phyloP scores from a whole-genome alignment of 2,329 filamentous ascomycete species.

The Leptosphaerulina australis region DNA sequence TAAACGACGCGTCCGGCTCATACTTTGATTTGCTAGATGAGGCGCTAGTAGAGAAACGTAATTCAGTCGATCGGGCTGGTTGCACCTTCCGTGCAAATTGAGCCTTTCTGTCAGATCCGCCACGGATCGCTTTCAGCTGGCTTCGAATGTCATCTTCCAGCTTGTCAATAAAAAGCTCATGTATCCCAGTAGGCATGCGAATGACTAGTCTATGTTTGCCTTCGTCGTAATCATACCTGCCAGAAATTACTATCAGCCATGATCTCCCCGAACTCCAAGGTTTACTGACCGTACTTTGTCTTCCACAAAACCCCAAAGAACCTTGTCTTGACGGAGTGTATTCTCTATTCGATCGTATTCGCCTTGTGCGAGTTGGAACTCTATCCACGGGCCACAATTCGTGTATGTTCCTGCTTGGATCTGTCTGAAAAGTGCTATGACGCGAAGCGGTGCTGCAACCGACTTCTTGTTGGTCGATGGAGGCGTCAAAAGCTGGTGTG shows the following conservation, averaged over 20 bases:
- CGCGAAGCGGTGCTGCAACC: constrained; percentile 19
- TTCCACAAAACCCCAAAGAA: constrained; percentile 21
- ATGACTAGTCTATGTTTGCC: constrained; percentile 17
- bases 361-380: constrained; percentile 25
- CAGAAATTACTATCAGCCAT: background rate
- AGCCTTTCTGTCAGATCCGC: constrained; percentile 21
- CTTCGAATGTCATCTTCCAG: constrained; percentile 28
- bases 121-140: constrained; percentile 26
- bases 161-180: constrained; percentile 25
- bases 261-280: background rate
- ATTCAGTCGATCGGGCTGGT: constrained; percentile 23
- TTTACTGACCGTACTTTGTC: constrained; percentile 25
- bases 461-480: constrained; percentile 27
- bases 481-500: constrained; percentile 26
- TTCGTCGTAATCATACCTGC: background rate
- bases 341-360: constrained; percentile 24
- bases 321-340: constrained; percentile 19
- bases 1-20: constrained; percentile 31
- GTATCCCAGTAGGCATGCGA: constrained; percentile 30
- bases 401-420: constrained; percentile 24
- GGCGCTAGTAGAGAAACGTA: constrained; percentile 17
- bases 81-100: constrained; percentile 31
- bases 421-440: constrained; percentile 27
- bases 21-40: constrained; percentile 25
- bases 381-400: constrained; percentile 16